phyloP scores from a whole-genome alignment of 495 filamentous ascomycete species.

The Annulohypoxylon nitens region DNA sequence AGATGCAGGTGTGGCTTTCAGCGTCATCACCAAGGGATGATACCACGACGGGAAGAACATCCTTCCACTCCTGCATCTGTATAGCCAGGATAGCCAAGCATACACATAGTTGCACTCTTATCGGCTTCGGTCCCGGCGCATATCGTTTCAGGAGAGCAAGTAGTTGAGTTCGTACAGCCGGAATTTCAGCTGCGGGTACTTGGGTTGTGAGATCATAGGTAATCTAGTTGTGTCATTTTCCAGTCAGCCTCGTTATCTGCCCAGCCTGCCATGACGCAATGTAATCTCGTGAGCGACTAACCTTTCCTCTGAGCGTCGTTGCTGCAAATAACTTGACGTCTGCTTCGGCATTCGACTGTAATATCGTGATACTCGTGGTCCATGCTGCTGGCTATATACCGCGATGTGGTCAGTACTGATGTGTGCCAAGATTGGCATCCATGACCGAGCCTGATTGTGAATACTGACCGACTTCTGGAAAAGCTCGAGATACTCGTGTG shows the following conservation, averaged over 20 bases:
- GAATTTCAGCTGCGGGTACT: slow-evolving; percentile 79
- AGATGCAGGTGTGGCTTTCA: slow-evolving; percentile 81
- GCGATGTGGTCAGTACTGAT: slow-evolving; percentile 30
- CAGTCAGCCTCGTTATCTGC: slow-evolving; percentile 40
- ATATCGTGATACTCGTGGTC: slow-evolving; percentile 84
- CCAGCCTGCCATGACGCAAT: slow-evolving; percentile 3
- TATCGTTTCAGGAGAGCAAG: slow-evolving; percentile 82
- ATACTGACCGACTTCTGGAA: slow-evolving; percentile 97
- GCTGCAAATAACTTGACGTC: slow-evolving; percentile 96
- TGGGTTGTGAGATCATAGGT: slow-evolving; percentile 70
- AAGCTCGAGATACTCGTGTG: slow-evolving; percentile 88
- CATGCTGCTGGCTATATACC: slow-evolving; percentile 80
- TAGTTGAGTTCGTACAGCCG: slow-evolving; percentile 83
- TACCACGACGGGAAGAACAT: slow-evolving; percentile 86
- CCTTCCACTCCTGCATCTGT: slow-evolving; percentile 96
- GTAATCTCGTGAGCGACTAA: slow-evolving; percentile 54
- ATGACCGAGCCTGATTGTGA: slow-evolving; percentile 6
- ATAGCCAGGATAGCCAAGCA: slow-evolving; percentile 94
- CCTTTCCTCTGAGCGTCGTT: slow-evolving; percentile 97
- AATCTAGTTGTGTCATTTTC: slow-evolving; percentile 52
- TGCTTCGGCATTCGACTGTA: slow-evolving; percentile 80
- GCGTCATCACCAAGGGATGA: slow-evolving; percentile 80
- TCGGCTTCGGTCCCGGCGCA: slow-evolving; percentile 86
- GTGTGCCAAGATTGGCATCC: slow-evolving; percentile 11
- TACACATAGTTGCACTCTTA: slow-evolving; percentile 94